Base-by-base conservation (phyloP, 192 early-diverging fungal genomes). In the Piromyces finnis region DNA sequence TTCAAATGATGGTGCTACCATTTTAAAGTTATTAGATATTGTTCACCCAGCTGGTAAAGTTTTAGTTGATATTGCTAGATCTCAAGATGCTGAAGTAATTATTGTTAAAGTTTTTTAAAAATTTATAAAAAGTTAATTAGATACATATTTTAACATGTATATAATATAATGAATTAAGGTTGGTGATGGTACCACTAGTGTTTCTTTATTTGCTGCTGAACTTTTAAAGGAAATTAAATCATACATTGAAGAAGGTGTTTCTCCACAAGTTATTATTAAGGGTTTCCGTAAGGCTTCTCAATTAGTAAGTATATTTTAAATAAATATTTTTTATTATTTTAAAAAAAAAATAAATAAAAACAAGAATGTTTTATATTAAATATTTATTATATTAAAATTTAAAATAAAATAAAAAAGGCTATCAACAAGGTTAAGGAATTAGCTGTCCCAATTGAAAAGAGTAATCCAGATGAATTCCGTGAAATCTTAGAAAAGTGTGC, bases 1-100 rank as follows among this genome's bases (percentile, higher is more conserved):
- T 83, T 98, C 96, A 29, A 99, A 99, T 85, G 97, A 99, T 87
- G 97, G 97, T 77, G 97, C 97, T 4, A 99, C 97, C 17, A 99
- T 99, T 84, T 93, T 99, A 92, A 95, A 94, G 87, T 88, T 98
- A 78, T 87, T 99, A 81, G 97, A 99, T 83, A 95, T 99, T 82
- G 95, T 97, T 35, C 97, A 99, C 85, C 97, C 97, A 36, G 97
- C 97, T 35, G 97, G 95, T 82, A 97, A 97, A 87, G 96, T 95
- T 3, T 88, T 99, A 51, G 97, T 99, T 28, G 97, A 99, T 85
- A 98, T 99, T 87, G 96, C 96, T 39, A 89, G 96, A 29, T 92
- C 96, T 32, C 97, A 99, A 91, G 97, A 99, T 87, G 97, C 95
- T 2, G 97, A 99, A 89, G 90, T 92, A 85, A 39, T 59, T 59